Evolutionary conservation across 1,139 yeast species (phyloP).

Genomic region (Yarrowia galli): DNA sequence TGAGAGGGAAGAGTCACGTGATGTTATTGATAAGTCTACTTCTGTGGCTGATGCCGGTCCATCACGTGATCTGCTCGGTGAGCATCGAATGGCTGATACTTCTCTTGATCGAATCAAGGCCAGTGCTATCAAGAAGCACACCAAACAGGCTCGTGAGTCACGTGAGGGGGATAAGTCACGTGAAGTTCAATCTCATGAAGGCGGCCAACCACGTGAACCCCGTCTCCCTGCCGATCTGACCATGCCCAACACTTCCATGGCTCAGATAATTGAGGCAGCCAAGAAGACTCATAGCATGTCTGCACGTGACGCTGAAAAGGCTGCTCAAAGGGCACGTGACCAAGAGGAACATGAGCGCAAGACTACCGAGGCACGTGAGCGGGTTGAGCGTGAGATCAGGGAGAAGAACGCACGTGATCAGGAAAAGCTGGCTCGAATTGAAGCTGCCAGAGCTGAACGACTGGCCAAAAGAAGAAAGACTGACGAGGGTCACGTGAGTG

Average conservation of each 20-base stretch:
- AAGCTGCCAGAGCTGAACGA: slow-evolving; percentile 4
- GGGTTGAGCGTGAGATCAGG: slow-evolving; percentile 12
- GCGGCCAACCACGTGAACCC: not conserved
- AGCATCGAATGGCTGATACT: slow-evolving; percentile 14
- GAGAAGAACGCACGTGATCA: slow-evolving; percentile 23
- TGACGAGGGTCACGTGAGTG: slow-evolving; percentile 20
- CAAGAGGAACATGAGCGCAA: not conserved
- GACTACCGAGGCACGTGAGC: slow-evolving; percentile 17
- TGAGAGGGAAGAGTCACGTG: not conserved
- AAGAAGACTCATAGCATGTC: not conserved
- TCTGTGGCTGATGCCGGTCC: not conserved
- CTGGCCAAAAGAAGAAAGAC: slow-evolving; percentile 7
- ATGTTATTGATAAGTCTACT: not conserved
- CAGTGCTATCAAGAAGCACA: slow-evolving; percentile 16
- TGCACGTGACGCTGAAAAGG: slow-evolving; percentile 4
- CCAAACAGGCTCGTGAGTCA: not conserved
- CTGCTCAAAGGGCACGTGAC: not conserved
- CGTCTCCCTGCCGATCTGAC: not conserved
- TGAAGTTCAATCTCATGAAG: not conserved
- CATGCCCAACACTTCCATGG: slow-evolving; percentile 27
- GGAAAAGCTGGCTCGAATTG: slow-evolving; percentile 20
- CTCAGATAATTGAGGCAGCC: slow-evolving; percentile 15
- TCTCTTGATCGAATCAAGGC: slow-evolving; percentile 9
- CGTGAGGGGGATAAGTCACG: slow-evolving; percentile 5
- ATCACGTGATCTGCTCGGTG: slow-evolving; percentile 13